Evolutionary conservation across 768 basidiomycete genomes (phyloP), one percentile per base, ranked within the genome.

Genomic region (Holtermanniella nyarrowii): DNA sequence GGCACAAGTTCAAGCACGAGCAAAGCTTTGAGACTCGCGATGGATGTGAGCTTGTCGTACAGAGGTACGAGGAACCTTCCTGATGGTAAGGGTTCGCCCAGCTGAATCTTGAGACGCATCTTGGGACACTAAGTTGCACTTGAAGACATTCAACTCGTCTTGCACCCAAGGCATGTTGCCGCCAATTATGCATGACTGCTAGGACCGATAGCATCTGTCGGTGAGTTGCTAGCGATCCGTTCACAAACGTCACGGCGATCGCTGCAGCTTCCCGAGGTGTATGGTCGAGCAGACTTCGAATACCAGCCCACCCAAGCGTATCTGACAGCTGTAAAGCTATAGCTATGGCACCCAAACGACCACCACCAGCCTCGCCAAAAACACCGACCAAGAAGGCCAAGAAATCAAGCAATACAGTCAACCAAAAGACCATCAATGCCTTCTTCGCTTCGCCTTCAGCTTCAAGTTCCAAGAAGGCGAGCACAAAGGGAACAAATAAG

Each of bases 1-100:
- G 46, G 31, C 16, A 57, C 46, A n/a, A 67, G 49, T 1, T 59
- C 58, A 11, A 47, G 42, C 46, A 57, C 12, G 40, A 67, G 46
- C 27, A 58, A 45, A 42, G 51, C 53, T 25, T 61, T 60, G 20
- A 67, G 56, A 14, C 61, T 41, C 3, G 53, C 26, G 44, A 62
- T 55, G 5, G 60, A 62, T 41, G 58, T 44, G 45, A 62, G 37
- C 3, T 42, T 14, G 7, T 42, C 26, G 0, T 60, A 55, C 13
- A 67, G 46, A 0, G 59, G 59, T 10, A 64, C 37, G 39, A 67
- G 63, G 42, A 57, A 24, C 42, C 61, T 67, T 1, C 48, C 16
- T 5, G 46, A 22, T 3, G 42, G 4, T 49, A 67, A 62, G 13
- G 65, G 65, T 5, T 60, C 47, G 2, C 55, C 43, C 4, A 67